Base-by-base conservation (phyloP, 129 eudicot species). In the Centrapalus pauciflorus region DNA sequence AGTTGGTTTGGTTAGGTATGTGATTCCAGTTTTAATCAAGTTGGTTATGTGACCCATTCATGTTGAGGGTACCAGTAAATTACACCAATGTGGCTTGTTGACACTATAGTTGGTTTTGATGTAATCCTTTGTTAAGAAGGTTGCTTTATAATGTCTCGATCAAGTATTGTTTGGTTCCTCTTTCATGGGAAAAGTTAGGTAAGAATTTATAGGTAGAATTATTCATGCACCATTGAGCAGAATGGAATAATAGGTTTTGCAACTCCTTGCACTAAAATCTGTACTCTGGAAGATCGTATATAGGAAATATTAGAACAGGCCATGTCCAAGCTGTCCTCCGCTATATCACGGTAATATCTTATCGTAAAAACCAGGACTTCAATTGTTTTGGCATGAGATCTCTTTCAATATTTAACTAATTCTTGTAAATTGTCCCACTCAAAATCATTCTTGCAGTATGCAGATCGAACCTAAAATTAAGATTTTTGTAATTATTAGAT, bases 361-460 rank as follows among this genome's bases (percentile, higher is more conserved):
- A 63, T 61, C 51, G 55, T 59, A 7, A 33, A 49, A 48, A 55
- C 35, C 26, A 38, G 16, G 19, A 49, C 43, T 29, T 28, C 7
- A 26, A 8, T 5, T 55, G 27, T 23, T 46, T 41, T 7, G 6
- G n/a, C 29, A 43, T 38, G 7, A 29, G 54, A 20, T 43, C 25
- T 17, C 27, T 34, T 61, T 43, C 60, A n/a, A 95, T 85, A 75
- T 11, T 63, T 50, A 45, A 95, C 81, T 79, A 93, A 45, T 7
- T 69, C 80, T 74, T 88, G 63, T 78, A 93, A 71, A 78, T 93
- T 93, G 87, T 93, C 96, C 98, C 98, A 93, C 79, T 93, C 98
- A 56, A 93, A 93, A 67, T 93, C 98, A 2, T 45, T 82, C 75
- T 93, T 88, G 74, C 96, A 93, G 73, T 93, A 93, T 7, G 90